Evolutionary conservation across 2,329 filamentous ascomycete genomes (phyloP).

Genomic region (Westerdykella aurantiaca): DNA sequence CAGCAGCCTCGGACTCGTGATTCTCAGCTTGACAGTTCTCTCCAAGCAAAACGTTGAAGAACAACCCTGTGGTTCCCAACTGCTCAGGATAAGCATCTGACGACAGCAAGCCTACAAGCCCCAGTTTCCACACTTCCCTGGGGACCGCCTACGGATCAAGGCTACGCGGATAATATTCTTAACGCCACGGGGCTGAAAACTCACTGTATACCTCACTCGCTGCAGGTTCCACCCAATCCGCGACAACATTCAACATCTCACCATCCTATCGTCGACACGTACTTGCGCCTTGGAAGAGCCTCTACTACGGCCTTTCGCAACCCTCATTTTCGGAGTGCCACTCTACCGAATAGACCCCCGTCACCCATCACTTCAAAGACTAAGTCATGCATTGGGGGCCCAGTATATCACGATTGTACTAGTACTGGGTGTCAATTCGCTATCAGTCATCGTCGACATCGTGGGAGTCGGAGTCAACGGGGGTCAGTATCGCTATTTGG

Average conservation of each 20-base stretch:
- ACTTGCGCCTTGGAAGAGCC: background rate
- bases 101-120: slow-evolving; percentile 28
- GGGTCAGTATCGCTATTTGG: no score
- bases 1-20: background rate
- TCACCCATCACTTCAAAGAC: slow-evolving; percentile 15
- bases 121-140: slow-evolving; percentile 11
- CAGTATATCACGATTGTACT: slow-evolving; percentile 12
- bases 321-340: slow-evolving; percentile 7
- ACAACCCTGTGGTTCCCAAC: slow-evolving; percentile 18
- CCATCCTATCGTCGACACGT: background rate
- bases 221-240: background rate
- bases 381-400: slow-evolving; percentile 22
- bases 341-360: slow-evolving; percentile 16
- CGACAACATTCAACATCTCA: background rate
- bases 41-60: background rate
- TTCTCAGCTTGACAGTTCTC: background rate
- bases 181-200: slow-evolving; percentile 28
- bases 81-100: slow-evolving; percentile 36
- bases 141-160: no score
- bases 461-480: slow-evolving; percentile 4
- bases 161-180: slow-evolving; percentile 1
- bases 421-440: slow-evolving; percentile 15
- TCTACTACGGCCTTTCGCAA: no score
- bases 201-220: no score
- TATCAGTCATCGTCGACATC: slow-evolving; percentile 19